These are phyloP conservation scores for Monosporascus sp. DNA, from an alignment of 2,329 filamentous ascomycete genomes.

Conservation along the genomic window DNA sequence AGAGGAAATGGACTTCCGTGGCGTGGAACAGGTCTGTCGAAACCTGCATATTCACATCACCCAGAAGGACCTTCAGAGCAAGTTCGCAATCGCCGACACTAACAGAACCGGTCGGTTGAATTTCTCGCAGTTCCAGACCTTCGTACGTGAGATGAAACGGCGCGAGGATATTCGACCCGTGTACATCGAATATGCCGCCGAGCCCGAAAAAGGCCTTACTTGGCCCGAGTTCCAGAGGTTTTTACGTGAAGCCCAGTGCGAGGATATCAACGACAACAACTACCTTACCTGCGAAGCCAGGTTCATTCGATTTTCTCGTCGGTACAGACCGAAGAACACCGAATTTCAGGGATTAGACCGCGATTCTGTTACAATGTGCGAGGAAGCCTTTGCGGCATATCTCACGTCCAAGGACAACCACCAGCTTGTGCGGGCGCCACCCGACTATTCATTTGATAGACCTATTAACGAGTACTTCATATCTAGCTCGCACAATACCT, in stretches of 20 bases:
- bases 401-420: conserved; percentile 70
- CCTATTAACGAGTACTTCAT: conserved; percentile 97
- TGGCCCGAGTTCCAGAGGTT: conserved; percentile 71
- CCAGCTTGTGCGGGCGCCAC: conserved; percentile 56
- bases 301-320: conserved; percentile 66
- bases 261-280: conserved; percentile 63
- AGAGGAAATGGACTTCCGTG: conserved; percentile 70
- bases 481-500: conserved; percentile 98
- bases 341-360: conserved; percentile 37
- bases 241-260: conserved; percentile 65
- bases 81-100: conserved; percentile 70
- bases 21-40: conserved; percentile 78
- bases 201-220: conserved; percentile 61
- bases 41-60: conserved; percentile 90
- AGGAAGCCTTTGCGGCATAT: conserved; percentile 73
- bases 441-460: conserved; percentile 63
- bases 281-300: conserved; percentile 61
- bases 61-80: conserved; percentile 63
- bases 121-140: conserved; percentile 76
- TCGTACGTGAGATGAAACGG: conserved; percentile 77
- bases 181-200: conserved; percentile 57
- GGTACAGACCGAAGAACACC: conserved; percentile 44
- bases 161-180: conserved; percentile 75
- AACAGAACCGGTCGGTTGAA: conserved; percentile 61
- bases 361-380: conserved; percentile 61